Evolutionary conservation across 352 stramenopile genomes (phyloP), one percentile per base, ranked within the genome.

Genomic region (Pythium plurisporium): DNA sequence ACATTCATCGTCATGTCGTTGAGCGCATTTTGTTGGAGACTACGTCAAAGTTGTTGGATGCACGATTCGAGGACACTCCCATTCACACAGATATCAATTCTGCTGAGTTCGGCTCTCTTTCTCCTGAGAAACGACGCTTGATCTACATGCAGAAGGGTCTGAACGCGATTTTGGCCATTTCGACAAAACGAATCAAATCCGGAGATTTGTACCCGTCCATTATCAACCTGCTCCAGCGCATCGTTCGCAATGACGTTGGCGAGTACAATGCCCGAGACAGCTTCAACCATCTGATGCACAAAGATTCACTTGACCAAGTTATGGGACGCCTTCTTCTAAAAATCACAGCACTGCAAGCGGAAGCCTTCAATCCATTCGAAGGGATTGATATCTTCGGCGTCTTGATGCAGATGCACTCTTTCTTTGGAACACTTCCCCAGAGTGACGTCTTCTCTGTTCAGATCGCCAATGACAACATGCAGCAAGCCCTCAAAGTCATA

Each of bases 321-420:
- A 69, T 93, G 9, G 81, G 82, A 1, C 77, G 83, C 3, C 72
- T 95, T 38, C 54, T 93, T 34, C 37, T 92, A 8, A 79, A 87
- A 59, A 66, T 93, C 42, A 79, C 85, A 0, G 70, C 62, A 9
- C 45, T 70, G 0, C 82, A 95, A 58, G 71, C 82, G 4, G 76
- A 72, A 22, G 70, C 69, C 6, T 17, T 89, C 15, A 79, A 81
- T 23, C 81, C 82, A 0, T 93, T 93, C 29, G 79, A 90, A 62
- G 71, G 71, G 11, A 84, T 93, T 46, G 78, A 95, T 49, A 73
- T 95, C 19, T 92, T 87, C 34, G 81, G 79, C 36, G 74, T 93
- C 22, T 66, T 94, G 29, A 91, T 91, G 79, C 78, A 91, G 55
- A 91, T 93, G 82, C 82, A 94, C 52, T 87, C 72, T 31, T 91